Base-by-base conservation (phyloP, 2,329 filamentous ascomycete species). In the Diaporthe eres region DNA sequence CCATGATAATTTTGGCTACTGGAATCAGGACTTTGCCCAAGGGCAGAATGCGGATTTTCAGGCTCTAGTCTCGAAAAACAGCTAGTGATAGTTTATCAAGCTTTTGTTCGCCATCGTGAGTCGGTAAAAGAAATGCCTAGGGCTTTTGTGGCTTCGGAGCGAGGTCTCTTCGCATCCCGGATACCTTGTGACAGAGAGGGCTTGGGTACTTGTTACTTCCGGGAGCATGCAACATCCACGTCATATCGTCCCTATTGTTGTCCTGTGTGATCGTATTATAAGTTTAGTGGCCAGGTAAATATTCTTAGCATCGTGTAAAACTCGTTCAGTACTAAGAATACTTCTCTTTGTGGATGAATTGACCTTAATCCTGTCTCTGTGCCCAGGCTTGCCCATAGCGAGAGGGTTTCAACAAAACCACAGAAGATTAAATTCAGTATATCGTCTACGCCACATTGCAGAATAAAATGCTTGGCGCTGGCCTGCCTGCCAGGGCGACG, bases 21-120 rank as follows among this genome's bases (percentile, higher is more conserved):
- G 82, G 82, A 80, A 79, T 25, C 81, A 82, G 39, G 82, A 83
- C 75, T 83, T 83, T 76, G 60, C 80, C 2, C 51, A 75, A 4
- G 82, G 79, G 15, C 78, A 75, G 4, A 83, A 83, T 68, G 42
- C 77, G 2, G 71, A 79, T 53, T 83, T 83, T 73, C 78, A 75
- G 19, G 71, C 76, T 19, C 76, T 83, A 4, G 81, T 83, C 2
- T 31, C 74, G n/a, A 77, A 63, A 67, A 82, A 83, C 61, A 70
- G n/a, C 22, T 70, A 55, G 31, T 2, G n/a, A n/a, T 17, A 9
- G 31, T 15, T 28, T 15, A 10, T 31, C 2, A 6, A 13, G 8
- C 39, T 39, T 31, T 3, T 25, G 4, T 17, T 37, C 10, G 5
- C 19, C 22, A 34, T 37, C n/a, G 19, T 28, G 17, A 7, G 2